These are phyloP conservation scores for Xylaria arbuscula DNA, from an alignment of 2,329 filamentous ascomycete genomes.

Conservation along the genomic window DNA sequence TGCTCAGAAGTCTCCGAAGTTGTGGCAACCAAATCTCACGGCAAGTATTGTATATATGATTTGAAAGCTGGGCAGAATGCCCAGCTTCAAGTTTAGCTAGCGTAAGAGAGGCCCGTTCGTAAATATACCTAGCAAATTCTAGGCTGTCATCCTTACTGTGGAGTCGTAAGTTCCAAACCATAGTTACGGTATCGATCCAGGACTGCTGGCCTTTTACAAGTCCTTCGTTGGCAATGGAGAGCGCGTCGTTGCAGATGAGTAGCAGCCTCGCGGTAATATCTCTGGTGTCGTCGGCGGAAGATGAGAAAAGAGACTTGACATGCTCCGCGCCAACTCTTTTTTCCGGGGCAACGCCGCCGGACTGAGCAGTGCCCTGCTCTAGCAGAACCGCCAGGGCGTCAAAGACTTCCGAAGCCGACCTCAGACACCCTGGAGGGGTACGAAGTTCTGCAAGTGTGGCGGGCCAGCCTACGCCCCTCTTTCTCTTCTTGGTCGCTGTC, in stretches of 20 bases:
- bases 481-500: constrained; percentile 52
- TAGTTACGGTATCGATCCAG: constrained; percentile 61
- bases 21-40: constrained; percentile 58
- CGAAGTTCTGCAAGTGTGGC: constrained; percentile 58
- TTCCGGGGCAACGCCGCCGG: constrained; percentile 49
- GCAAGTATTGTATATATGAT: constrained; percentile 41
- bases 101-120: constrained; percentile 54
- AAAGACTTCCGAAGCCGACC: constrained; percentile 62
- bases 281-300: constrained; percentile 60
- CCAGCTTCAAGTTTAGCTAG: constrained; percentile 56
- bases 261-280: constrained; percentile 60
- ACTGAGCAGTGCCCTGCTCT: constrained; percentile 55
- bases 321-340: constrained; percentile 68
- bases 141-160: constrained; percentile 60
- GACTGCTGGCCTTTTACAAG: constrained; percentile 53
- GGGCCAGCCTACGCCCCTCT: constrained; percentile 53
- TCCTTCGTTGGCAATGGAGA: constrained; percentile 50
- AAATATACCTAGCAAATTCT: constrained; percentile 62
- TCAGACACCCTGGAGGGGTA: constrained; percentile 55
- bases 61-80: constrained; percentile 34
- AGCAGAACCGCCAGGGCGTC: constrained; percentile 59
- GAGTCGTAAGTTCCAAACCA: constrained; percentile 66
- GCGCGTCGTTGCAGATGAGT: constrained; percentile 56
- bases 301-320: constrained; percentile 67
- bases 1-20: constrained; percentile 61